These are phyloP conservation scores for Metschnikowia lachancei DNA, from an alignment of 805 yeast species.

Conservation along the genomic window DNA sequence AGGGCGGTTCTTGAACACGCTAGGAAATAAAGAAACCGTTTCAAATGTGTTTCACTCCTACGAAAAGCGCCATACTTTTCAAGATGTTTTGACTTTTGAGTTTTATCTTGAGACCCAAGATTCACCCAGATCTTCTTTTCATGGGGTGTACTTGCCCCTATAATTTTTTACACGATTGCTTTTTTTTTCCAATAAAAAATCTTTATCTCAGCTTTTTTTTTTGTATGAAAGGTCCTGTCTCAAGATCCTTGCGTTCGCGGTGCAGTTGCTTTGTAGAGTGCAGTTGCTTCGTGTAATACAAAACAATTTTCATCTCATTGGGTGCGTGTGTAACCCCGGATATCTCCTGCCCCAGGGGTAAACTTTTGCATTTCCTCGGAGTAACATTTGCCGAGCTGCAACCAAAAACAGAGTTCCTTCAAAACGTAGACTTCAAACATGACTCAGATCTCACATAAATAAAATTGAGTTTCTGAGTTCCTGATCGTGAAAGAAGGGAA, in stretches of 20 bases:
- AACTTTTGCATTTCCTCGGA: not conserved
- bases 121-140: too few species aligned
- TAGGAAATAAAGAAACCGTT: not conserved
- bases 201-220: not conserved
- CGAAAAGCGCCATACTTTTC: not conserved
- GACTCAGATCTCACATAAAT: not conserved
- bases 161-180: too few species aligned
- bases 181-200: not conserved
- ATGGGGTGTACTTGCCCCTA: too few species aligned
- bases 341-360: constrained; percentile 4
- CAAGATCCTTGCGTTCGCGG: constrained; percentile 4
- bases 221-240: not conserved
- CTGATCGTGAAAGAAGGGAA: too few species aligned
- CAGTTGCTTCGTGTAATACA: constrained; percentile 8
- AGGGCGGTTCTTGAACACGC: not conserved
- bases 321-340: constrained; percentile 9
- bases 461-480: not conserved
- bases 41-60: not conserved
- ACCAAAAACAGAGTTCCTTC: not conserved
- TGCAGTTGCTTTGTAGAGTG: constrained; percentile 4
- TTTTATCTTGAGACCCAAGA: not conserved
- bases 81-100: not conserved
- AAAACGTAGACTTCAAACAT: not conserved
- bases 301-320: constrained; percentile 8
- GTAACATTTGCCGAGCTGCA: not conserved